Evolutionary conservation across 1,284 basidiomycete genomes (phyloP).

Genomic region (Bondarzewia mesenterica): DNA sequence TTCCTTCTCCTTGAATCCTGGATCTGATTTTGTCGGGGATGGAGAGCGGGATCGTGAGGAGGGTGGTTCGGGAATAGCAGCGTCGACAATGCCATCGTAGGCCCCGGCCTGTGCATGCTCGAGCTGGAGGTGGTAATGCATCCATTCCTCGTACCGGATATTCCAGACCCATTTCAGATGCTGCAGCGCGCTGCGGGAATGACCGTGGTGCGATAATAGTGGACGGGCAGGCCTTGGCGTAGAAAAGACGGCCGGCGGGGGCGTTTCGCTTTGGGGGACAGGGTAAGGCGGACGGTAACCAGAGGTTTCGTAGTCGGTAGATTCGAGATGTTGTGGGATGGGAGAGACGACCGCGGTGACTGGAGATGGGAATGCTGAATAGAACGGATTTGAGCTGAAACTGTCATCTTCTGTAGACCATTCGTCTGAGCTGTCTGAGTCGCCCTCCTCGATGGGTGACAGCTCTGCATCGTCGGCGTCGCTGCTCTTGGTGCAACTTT

Average conservation of each 20-base stretch:
- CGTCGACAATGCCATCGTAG: constrained; percentile 23
- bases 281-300: constrained; percentile 3
- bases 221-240: constrained; percentile 7
- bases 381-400: no score
- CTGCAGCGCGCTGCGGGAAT: constrained; percentile 47
- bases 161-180: constrained; percentile 56
- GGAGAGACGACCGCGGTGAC: no score
- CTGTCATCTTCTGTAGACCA: no score
- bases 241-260: not conserved
- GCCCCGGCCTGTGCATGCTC: constrained; percentile 19
- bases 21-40: not conserved
- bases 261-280: not conserved
- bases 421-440: no score
- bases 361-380: no score
- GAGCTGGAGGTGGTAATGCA: constrained; percentile 25
- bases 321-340: constrained; percentile 5
- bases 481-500: not conserved
- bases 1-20: not conserved
- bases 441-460: constrained; percentile 7
- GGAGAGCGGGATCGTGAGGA: constrained; percentile 11
- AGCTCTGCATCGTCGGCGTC: not conserved
- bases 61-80: constrained; percentile 15
- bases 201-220: constrained; percentile 38
- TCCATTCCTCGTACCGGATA: constrained; percentile 41
- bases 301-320: constrained; percentile 7